Base-by-base conservation (phyloP, 768 basidiomycete species). In the Rhodosporidiobolus sp. region DNA sequence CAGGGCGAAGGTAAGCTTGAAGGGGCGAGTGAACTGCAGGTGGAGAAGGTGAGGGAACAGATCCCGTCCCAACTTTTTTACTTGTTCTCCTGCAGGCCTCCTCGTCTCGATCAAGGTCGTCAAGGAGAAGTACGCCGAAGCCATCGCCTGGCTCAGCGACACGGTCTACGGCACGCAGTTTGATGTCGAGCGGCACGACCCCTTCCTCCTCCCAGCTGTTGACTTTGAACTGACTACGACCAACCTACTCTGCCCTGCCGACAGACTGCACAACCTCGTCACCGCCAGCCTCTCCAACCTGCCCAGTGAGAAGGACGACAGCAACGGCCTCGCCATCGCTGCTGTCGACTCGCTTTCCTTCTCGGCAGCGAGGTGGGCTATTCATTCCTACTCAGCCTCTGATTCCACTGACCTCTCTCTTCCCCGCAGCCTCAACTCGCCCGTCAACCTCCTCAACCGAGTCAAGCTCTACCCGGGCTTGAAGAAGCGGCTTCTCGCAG, bases 241-340 rank as follows among this genome's bases (percentile, higher is more conserved):
- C 24, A 24, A 19, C 14, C 8, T 1, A 26, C 9, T 4, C 28
- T 60, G 20, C 24, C 38, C 14, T 43, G 38, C 38, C 38, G 38
- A 7, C 74, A 95, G 94, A 62, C 82, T 98, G 46, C 87, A 88
- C 74, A 87, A 95, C 56, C 88, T 87, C 48, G 84, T 90, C 65
- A 92, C 93, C 26, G 94, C 94, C 81, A 86, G 91, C 34, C 88
- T 90, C 57, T 94, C 96, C 79, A 88, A 87, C 28, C 84, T 98
- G 35, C 94, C 96, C 4, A 89, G 92, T 80, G 82, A 90, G 76
- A 97, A 96, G 83, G 86, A 94, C 53, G 89, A 92, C 78, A 94
- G 92, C 26, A 86, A 83, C 77, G 88, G 86, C 43, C 88, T 98
- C 14, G 83, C 93, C 57, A 83, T 84, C 7, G 89, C 92, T 7